Conservation (phyloP, 108 stramenopile genomes). For the Nitzschia sp. region DNA sequence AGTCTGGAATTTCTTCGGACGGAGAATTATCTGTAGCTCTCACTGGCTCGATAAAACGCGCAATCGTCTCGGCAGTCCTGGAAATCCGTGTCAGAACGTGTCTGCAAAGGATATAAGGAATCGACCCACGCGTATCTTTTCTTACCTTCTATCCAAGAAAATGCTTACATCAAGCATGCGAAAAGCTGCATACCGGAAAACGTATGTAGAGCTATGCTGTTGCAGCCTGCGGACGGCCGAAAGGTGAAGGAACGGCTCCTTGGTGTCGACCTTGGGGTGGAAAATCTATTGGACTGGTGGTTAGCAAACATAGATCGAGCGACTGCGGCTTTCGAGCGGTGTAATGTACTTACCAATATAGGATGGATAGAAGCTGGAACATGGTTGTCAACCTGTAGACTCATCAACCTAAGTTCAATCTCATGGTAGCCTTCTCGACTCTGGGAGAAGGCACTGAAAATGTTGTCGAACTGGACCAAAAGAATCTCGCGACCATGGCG, state of each 20-base stretch:
- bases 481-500: constrained; percentile 67
- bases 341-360: constrained; percentile 52
- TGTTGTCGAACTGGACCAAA: constrained; percentile 42
- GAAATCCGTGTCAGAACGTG: constrained; percentile 14
- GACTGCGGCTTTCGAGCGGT: too few relatives aligned
- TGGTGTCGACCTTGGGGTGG: constrained; percentile 41
- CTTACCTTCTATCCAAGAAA: constrained; percentile 67
- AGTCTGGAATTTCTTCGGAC: constrained; percentile 42
- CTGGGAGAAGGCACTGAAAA: constrained; percentile 55
- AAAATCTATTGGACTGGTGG: constrained; percentile 32
- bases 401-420: constrained; percentile 54
- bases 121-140: too few relatives aligned
- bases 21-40: constrained; percentile 12
- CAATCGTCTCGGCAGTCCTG: constrained; percentile 73
- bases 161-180: constrained; percentile 69
- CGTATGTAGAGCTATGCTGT: constrained; percentile 54
- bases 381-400: constrained; percentile 78
- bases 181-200: constrained; percentile 73
- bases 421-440: constrained; percentile 75
- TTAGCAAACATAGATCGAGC: background rate
- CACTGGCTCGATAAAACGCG: constrained; percentile 60
- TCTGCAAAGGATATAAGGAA: constrained; percentile 44
- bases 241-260: constrained; percentile 67
- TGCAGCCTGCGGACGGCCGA: constrained; percentile 70
- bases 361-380: constrained; percentile 71